Conservation (phyloP, 2,329 filamentous ascomycete species). For the Zopfia rhizophila region DNA sequence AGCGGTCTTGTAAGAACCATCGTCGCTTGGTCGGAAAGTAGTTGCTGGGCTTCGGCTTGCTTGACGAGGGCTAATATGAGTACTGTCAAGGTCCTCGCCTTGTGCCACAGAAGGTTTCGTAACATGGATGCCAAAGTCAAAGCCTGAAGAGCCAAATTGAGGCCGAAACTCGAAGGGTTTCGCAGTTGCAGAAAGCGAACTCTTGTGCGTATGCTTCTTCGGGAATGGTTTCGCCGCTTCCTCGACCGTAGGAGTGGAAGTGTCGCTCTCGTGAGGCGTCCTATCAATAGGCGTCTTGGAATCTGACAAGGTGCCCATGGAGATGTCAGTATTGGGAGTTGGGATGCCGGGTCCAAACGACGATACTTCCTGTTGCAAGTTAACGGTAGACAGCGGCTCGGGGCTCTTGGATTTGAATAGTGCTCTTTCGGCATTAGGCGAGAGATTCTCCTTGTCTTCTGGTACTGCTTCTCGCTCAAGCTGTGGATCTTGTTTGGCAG, state of each 20-base stretch:
- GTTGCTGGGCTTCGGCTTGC: constrained; percentile 51
- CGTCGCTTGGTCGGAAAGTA: constrained; percentile 53
- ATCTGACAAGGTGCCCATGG: constrained; percentile 16
- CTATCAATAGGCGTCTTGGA: constrained; percentile 29
- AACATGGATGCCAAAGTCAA: constrained; percentile 52
- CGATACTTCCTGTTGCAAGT: constrained; percentile 19
- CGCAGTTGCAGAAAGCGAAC: constrained; percentile 75
- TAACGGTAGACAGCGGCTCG: constrained; percentile 25
- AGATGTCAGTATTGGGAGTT: constrained; percentile 27
- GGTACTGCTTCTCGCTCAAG: constrained; percentile 34
- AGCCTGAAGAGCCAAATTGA: constrained; percentile 38
- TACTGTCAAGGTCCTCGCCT: constrained; percentile 34
- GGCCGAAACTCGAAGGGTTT: constrained; percentile 70
- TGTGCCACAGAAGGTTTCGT: constrained; percentile 48
- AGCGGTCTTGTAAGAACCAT: constrained; percentile 52
- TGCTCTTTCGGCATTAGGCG: constrained; percentile 35
- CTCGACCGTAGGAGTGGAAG: constrained; percentile 42
- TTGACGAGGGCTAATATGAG: constrained; percentile 29
- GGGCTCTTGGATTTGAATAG: constrained; percentile 43
- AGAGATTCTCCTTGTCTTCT: constrained; percentile 51
- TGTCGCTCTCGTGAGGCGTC: constrained; percentile 40
- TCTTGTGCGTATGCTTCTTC: constrained; percentile 52
- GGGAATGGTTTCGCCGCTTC: constrained; percentile 32
- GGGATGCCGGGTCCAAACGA: constrained; percentile 19
- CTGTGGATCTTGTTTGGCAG: constrained; percentile 31